Evolutionary conservation across 345 rosid species (phyloP), one percentile per base, ranked within the genome.

Genomic region (Hypericum androsaemum): DNA sequence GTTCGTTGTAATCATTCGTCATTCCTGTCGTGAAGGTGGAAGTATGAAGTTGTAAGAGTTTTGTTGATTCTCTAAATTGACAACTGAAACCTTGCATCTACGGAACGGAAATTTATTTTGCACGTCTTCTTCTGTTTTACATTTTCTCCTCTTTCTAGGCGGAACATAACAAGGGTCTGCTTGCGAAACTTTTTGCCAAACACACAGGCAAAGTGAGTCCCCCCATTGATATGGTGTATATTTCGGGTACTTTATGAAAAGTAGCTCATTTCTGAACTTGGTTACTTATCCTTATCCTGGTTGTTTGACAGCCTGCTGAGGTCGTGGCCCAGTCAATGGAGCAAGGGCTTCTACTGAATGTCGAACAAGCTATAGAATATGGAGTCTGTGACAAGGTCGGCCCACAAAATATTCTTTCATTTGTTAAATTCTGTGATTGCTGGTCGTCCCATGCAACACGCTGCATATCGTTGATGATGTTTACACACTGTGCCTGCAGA

Each of bases 341-440:
- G 68, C 67, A 81, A 50, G 89, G 87, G 10, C 80, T 50, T 71
- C 76, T 74, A 60, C 82, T 90, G 96, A 87, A 87, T 65, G 64
- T 88, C 10, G 67, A 43, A 22, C 75, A 56, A 74, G 98, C 96
- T 51, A 74, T 68, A 67, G 92, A 84, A 60, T 90, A 84, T 64
- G 98, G 98, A 35, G 92, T 87, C 65, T 69, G 87, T 62, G 98
- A 87, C 71, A 77, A 65, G 76, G 96, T 90, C 59, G 63, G 74
- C 56, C 16, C 6, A 7, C 12, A 8, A 22, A 22, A 22, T 22
- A 22, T 22, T 22, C 32, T 22, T 1, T 22, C 32, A 22, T 22
- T 22, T 22, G 32, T 22, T 4, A 4, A 22, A 22, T 4, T 22
- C 32, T 22, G 32, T 22, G 32, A 22, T 22, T 22, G 1, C 32